These are phyloP conservation scores for Colletotrichum sp. DNA, from an alignment of 2,329 filamentous ascomycete genomes.

Conservation along the genomic window DNA sequence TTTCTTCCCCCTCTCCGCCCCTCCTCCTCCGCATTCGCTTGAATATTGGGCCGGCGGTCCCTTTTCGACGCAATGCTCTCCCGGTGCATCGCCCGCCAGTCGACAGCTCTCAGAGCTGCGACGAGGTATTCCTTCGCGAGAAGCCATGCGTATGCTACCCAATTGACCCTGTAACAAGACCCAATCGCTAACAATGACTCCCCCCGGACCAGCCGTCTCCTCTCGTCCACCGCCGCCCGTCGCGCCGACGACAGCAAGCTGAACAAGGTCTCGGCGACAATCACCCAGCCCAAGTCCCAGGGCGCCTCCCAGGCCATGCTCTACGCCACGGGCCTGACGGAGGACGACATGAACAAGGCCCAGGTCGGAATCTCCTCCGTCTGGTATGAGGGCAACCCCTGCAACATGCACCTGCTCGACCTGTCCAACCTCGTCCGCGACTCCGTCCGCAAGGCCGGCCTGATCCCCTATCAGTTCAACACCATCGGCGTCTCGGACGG, in stretches of 20 bases:
- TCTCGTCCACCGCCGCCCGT: conserved; percentile 56
- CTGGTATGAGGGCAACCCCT: conserved; percentile 98
- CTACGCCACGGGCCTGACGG: conserved; percentile 88
- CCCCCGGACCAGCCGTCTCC: conserved; percentile 45
- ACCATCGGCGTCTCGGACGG: conserved; percentile 97
- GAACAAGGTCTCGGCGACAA: conserved; percentile 82
- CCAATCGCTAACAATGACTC: conserved; percentile 1
- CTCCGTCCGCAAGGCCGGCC: conserved; percentile 70
- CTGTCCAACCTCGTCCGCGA: conserved; percentile 77
- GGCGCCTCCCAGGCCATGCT: conserved; percentile 99
- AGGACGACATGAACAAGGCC: conserved; percentile 91
- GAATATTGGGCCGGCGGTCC: neutral
- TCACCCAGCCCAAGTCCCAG: conserved; percentile 98
- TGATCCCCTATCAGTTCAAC: conserved; percentile 97
- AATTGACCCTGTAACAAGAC: neutral
- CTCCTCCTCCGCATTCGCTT: neutral
- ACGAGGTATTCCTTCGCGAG: conserved; percentile 20
- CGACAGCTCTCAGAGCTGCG: conserved; percentile 26
- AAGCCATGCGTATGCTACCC: conserved; percentile 25
- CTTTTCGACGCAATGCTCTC: conserved; percentile 23
- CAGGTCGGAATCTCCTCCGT: conserved; percentile 98
- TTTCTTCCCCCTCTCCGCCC: neutral
- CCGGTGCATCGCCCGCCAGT: conserved; percentile 21
- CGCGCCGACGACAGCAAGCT: conserved; percentile 63
- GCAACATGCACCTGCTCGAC: conserved; percentile 98